Percentiles rank a stretch among this genome's conserved stretches.
These are phyloP conservation scores for Falciphora oryzae DNA, from an alignment of 2,329 filamentous ascomycete genomes.

Conservation along the genomic window DNA sequence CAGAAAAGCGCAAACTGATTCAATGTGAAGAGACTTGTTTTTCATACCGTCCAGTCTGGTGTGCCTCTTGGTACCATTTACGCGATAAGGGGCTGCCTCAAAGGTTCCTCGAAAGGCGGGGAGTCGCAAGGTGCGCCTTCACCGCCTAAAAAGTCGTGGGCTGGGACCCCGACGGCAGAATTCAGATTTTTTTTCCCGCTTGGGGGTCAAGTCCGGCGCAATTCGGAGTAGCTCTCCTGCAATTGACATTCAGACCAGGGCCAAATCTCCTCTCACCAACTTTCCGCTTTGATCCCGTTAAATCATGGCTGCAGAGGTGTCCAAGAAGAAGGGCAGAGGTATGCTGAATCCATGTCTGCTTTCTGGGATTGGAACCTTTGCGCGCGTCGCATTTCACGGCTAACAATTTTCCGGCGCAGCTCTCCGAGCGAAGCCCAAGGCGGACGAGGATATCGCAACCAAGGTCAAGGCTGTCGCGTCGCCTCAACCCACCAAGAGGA, in stretches of 20 bases:
- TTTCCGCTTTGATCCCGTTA: neutral
- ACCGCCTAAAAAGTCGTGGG: constrained; percentile 6
- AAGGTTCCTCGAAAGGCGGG: neutral
- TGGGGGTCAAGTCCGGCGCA: no score
- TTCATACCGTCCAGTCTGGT: no score
- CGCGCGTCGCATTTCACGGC: neutral
- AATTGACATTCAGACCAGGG: neutral
- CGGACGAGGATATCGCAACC: neutral
- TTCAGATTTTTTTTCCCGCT: neutral
- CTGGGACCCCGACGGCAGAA: constrained; percentile 2
- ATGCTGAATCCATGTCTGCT: neutral
- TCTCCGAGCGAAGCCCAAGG: constrained; percentile 9
- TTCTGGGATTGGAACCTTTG: neutral
- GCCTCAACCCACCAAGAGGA: constrained; percentile 9
- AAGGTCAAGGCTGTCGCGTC: constrained; percentile 5
- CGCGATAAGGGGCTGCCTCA: no score
- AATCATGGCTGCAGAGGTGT: constrained; percentile 22
- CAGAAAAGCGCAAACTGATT: no score
- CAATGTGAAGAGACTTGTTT: no score
- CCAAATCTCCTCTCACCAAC: neutral
- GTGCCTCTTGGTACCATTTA: no score
- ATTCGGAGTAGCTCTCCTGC: neutral
- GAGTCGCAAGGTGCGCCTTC: neutral
- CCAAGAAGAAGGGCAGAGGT: constrained; percentile 24
- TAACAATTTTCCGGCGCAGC: constrained; percentile 1